Conservation (phyloP, 352 stramenopile genomes). For the Phytophthora chlamydospora region DNA sequence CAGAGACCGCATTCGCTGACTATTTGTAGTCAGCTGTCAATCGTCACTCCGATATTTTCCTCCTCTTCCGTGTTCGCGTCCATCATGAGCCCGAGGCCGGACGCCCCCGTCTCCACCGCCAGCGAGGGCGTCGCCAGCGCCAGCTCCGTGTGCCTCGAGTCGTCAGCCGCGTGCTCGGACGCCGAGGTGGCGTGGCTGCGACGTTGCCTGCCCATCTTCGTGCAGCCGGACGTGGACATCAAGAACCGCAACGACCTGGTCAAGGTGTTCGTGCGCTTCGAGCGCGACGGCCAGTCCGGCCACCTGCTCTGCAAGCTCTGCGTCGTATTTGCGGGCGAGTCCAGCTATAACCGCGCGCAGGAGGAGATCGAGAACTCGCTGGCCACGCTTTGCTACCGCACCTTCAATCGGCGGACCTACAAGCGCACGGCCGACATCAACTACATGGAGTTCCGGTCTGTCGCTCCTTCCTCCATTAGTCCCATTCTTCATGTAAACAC, state of each 20-base stretch:
- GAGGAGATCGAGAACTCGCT: conserved; percentile 77
- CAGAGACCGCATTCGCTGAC: too few species aligned
- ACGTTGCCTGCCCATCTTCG: conserved; percentile 82
- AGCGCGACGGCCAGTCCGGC: conserved; percentile 56
- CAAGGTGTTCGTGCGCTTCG: conserved; percentile 86
- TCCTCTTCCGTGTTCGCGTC: neutral
- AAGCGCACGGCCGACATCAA: conserved; percentile 91
- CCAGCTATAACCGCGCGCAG: conserved; percentile 83
- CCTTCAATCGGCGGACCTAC: conserved; percentile 86
- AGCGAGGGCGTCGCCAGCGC: conserved; percentile 23
- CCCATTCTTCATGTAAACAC: neutral
- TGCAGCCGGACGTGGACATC: conserved; percentile 86
- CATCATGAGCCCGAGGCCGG: conserved; percentile 26
- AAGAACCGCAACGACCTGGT: conserved; percentile 82
- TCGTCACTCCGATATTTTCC: conserved; percentile 13
- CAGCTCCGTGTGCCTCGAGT: conserved; percentile 24
- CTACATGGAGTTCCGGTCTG: conserved; percentile 84
- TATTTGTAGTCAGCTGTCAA: neutral
- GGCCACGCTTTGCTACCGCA: conserved; percentile 82
- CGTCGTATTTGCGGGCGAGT: conserved; percentile 83
- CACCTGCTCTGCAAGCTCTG: conserved; percentile 79
- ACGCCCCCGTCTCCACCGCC: conserved; percentile 23
- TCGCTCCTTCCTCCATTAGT: too few species aligned
- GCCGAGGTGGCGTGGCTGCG: conserved; percentile 77
- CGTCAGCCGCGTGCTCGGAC: conserved; percentile 27